Conservation (phyloP, 176 grass and related monocot genomes). For the Ampelocalamus luodianensis region DNA sequence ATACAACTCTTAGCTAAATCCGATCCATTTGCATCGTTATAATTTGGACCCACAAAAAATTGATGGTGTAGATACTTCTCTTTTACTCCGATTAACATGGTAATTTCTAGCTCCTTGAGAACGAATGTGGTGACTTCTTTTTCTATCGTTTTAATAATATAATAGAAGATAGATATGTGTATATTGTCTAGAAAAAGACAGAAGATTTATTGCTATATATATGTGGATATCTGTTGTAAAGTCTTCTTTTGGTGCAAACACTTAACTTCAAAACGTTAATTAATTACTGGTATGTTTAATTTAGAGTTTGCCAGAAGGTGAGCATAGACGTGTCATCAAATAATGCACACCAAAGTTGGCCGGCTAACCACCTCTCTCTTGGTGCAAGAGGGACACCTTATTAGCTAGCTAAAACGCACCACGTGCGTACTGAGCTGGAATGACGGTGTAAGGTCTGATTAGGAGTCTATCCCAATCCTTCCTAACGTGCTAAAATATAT, state of each 20-base stretch:
- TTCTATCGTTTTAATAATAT: too few relatives aligned
- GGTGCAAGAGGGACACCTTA: background rate
- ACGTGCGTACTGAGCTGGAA: constrained; percentile 41
- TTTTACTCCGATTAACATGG: too few relatives aligned
- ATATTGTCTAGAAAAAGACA: background rate
- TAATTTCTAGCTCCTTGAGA: too few relatives aligned
- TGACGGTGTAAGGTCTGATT: constrained; percentile 24
- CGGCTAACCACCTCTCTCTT: constrained; percentile 23
- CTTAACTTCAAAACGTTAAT: constrained; percentile 1
- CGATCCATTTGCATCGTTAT: too few relatives aligned
- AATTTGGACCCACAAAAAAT: too few relatives aligned
- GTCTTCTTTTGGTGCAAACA: background rate
- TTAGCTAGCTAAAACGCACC: constrained; percentile 28
- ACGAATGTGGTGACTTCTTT: too few relatives aligned
- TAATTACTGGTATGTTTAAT: constrained; percentile 14
- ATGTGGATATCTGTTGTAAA: background rate
- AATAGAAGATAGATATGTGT: background rate
- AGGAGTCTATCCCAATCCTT: constrained; percentile 27
- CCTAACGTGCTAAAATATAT: constrained; percentile 41
- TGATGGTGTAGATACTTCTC: too few relatives aligned
- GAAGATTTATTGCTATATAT: background rate
- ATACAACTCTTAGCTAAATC: too few relatives aligned
- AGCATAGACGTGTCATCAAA: constrained; percentile 36
- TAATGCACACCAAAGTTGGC: constrained; percentile 32
- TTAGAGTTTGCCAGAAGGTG: constrained; percentile 18